A percentile compares a stretch with the other conserved stretches of the same genome.
These are phyloP conservation scores for Elsinoe arachidis DNA, from an alignment of 2,329 filamentous ascomycete species.

Conservation along the genomic window DNA sequence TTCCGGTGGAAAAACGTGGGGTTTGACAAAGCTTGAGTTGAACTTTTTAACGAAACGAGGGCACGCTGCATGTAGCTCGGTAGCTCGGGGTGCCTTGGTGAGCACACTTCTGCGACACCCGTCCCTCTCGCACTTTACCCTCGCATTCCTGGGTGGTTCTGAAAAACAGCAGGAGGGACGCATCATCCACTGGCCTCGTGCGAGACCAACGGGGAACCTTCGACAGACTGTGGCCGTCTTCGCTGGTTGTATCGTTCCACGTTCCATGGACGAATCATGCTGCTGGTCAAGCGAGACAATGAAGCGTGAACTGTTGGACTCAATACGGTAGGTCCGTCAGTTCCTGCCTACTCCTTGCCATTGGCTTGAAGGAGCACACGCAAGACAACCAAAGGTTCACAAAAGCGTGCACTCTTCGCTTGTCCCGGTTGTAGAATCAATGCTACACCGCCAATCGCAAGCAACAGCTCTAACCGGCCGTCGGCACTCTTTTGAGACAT, in stretches of 20 bases:
- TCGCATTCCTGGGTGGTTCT: not conserved
- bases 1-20: not conserved
- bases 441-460: not conserved
- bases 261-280: slow-evolving; percentile 1
- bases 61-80: too few relatives aligned
- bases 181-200: not conserved
- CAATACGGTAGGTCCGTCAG: slow-evolving; percentile 4
- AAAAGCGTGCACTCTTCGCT: not conserved
- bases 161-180: not conserved
- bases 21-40: slow-evolving; percentile 4
- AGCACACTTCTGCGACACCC: not conserved
- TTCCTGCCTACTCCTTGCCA: not conserved
- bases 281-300: slow-evolving; percentile 1
- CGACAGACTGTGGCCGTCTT: not conserved
- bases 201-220: not conserved
- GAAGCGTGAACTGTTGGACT: not conserved
- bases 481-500: not conserved
- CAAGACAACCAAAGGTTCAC: not conserved
- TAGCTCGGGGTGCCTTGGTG: not conserved
- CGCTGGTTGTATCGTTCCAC: not conserved
- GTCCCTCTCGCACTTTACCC: not conserved
- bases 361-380: not conserved
- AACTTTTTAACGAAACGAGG: not conserved
- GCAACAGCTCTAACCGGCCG: not conserved
- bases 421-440: not conserved